These are phyloP conservation scores for Neoboletus magnificus DNA, from an alignment of 768 basidiomycete genomes.

Conservation along the genomic window DNA sequence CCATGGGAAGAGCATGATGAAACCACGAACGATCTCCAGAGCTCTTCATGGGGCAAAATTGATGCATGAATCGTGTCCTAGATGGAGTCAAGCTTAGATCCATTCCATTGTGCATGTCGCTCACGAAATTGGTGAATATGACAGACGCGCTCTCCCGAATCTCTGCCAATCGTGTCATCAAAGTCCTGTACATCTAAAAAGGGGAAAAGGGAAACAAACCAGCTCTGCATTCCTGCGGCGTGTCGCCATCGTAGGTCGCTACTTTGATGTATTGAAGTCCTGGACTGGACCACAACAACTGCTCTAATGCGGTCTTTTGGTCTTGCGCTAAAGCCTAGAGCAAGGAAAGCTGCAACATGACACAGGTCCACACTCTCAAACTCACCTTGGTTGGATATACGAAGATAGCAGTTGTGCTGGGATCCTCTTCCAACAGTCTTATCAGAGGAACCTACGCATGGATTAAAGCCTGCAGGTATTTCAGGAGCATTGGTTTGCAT, in stretches of 20 bases:
- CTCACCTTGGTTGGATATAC: constrained; percentile 85
- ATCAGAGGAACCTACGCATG: constrained; percentile 63
- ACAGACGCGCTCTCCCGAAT: constrained; percentile 74
- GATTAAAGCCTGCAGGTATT: background rate
- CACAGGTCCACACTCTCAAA: background rate
- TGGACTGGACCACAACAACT: constrained; percentile 56
- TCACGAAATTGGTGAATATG: constrained; percentile 88
- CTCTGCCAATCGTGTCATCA: constrained; percentile 32
- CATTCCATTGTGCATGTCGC: constrained; percentile 11
- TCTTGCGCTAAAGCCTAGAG: constrained; percentile 84
- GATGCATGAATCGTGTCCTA: constrained; percentile 86
- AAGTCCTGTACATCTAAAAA: background rate
- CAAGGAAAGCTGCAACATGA: background rate
- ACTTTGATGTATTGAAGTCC: constrained; percentile 63
- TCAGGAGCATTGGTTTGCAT: background rate
- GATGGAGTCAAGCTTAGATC: background rate
- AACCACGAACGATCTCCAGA: constrained; percentile 63
- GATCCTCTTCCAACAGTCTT: constrained; percentile 59
- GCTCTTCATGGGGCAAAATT: constrained; percentile 79
- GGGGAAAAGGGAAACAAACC: constrained; percentile 35
- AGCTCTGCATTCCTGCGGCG: constrained; percentile 62
- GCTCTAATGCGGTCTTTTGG: constrained; percentile 68
- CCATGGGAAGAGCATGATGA: background rate
- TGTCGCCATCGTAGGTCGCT: constrained; percentile 87
- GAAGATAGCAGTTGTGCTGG: constrained; percentile 66